Conservation (phyloP, 2,329 filamentous ascomycete species). For the Venturia aucupariae region DNA sequence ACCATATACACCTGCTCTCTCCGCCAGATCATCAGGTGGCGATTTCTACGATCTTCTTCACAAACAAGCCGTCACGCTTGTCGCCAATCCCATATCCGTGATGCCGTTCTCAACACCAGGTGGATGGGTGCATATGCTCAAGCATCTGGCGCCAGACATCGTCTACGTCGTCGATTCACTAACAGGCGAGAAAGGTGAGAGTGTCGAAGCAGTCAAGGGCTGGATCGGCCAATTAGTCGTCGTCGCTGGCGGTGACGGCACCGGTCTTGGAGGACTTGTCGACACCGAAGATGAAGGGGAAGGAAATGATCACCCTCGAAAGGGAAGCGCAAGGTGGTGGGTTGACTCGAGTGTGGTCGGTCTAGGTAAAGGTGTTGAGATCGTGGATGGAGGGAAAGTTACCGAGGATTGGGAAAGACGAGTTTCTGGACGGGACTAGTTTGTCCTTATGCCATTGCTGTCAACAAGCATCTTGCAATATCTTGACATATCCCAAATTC, state of each 20-base stretch:
- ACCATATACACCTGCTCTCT: slow-evolving; percentile 33
- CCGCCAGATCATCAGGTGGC: slow-evolving; percentile 33
- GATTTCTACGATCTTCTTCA: slow-evolving; percentile 70
- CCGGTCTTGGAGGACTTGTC: slow-evolving; percentile 43
- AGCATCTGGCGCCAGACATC: slow-evolving; percentile 74
- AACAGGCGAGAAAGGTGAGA: slow-evolving; percentile 62
- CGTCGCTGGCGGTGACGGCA: slow-evolving; percentile 43
- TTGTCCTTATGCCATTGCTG: no score
- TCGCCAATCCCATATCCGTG: slow-evolving; percentile 78
- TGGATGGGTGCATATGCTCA: slow-evolving; percentile 77
- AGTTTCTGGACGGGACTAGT: slow-evolving; percentile 50
- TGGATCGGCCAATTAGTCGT: slow-evolving; percentile 56
- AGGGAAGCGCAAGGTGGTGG: slow-evolving; percentile 58
- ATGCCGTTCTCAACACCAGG: slow-evolving; percentile 78
- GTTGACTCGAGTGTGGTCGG: slow-evolving; percentile 73
- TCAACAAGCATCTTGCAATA: no score
- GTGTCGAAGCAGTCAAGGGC: slow-evolving; percentile 56
- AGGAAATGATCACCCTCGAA: slow-evolving; percentile 34
- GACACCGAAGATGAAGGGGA: slow-evolving; percentile 53
- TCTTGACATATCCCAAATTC: no score
- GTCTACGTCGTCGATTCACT: slow-evolving; percentile 85
- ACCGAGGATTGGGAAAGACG: slow-evolving; percentile 81
- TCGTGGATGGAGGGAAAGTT: slow-evolving; percentile 74
- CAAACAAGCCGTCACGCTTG: slow-evolving; percentile 66
- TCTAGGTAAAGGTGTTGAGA: slow-evolving; percentile 74